Base-by-base conservation (phyloP, 176 grass and related monocot genomes). In the Coix lacrymajobi region DNA sequence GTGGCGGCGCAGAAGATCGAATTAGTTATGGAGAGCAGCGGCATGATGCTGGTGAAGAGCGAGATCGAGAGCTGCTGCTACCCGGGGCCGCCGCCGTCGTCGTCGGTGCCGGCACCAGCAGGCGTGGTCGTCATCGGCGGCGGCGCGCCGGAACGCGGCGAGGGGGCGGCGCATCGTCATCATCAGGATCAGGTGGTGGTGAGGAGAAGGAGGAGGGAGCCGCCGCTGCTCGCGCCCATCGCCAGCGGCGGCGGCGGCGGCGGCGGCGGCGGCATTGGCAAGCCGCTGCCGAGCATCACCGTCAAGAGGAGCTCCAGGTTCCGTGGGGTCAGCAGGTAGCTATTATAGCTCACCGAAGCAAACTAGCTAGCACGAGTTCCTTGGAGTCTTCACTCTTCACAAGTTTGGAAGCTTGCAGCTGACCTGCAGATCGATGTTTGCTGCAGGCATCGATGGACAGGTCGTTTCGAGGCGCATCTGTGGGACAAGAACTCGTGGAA, bases 401-500 rank as follows among this genome's bases (percentile, higher is more conserved):
- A 22, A 24, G 3, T 54, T 16, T 19, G 46, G 46, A 45, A 10
- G 2, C 15, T 20, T 45, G 12, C 43, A 37, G 48, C 6, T 0
- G 0, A 44, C 12, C 41, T 44, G 29, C 11, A 22, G 2, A 3
- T 25, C 19, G 8, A 4, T 8, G 2, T 31, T 44, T 13, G 6
- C 49, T 79, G 70, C 58, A 94, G 92, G 87, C 92, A 94, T 37
- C 60, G 87, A 66, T 91, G 89, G 89, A 91, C 92, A 31, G 92
- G 87, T 19, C 80, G 92, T 6, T 94, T 79, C 12, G 92, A 94
- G 68, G 92, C 92, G 8, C 92, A 94, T 56, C 71, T 94, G 41
- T 94, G 92, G 92, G 92, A 94, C 75, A 89, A 91, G 68, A 83
- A 88, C 56, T 91, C 89, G 2, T 94, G 87, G 89, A 94, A 94